These are phyloP conservation scores for Naganishia antarctica DNA, from an alignment of 768 basidiomycete species.

Conservation along the genomic window DNA sequence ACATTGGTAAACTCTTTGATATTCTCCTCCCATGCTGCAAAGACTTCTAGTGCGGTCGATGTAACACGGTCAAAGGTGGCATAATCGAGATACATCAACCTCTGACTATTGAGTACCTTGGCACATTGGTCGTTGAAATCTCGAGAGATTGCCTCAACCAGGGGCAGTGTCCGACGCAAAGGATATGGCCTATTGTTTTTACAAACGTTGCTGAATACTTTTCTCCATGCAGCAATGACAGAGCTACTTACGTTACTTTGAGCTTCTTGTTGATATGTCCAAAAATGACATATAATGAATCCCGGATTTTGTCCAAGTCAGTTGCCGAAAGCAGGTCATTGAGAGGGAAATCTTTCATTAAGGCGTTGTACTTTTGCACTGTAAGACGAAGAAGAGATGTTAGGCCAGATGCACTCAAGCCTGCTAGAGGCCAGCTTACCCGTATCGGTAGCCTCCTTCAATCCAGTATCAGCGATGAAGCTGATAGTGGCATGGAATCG, in stretches of 20 bases:
- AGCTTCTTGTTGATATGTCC: slow-evolving; percentile 92
- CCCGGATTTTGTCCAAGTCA: slow-evolving; percentile 90
- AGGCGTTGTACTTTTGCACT: slow-evolving; percentile 96
- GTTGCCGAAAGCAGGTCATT: slow-evolving; percentile 95
- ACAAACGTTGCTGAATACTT: not conserved
- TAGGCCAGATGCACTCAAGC: too few species aligned
- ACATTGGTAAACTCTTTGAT: slow-evolving; percentile 91
- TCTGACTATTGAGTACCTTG: slow-evolving; percentile 81
- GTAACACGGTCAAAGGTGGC: slow-evolving; percentile 87
- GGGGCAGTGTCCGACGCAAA: slow-evolving; percentile 86
- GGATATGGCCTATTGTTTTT: slow-evolving; percentile 65
- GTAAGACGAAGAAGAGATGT: slow-evolving; percentile 6
- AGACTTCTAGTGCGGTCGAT: slow-evolving; percentile 67
- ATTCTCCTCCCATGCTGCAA: slow-evolving; percentile 77
- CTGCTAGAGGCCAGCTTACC: slow-evolving; percentile 52
- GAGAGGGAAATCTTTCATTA: slow-evolving; percentile 98
- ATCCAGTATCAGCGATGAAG: slow-evolving; percentile 93
- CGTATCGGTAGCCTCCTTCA: slow-evolving; percentile 86
- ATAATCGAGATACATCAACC: slow-evolving; percentile 89
- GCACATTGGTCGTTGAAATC: slow-evolving; percentile 95
- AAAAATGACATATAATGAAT: slow-evolving; percentile 80
- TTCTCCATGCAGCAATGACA: too few species aligned
- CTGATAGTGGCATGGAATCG: slow-evolving; percentile 95
- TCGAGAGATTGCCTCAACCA: slow-evolving; percentile 94
- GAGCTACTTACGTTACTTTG: slow-evolving; percentile 61